phyloP scores from a whole-genome alignment of 2,329 filamentous ascomycete species.

The Verticillium nonalfalfae region DNA sequence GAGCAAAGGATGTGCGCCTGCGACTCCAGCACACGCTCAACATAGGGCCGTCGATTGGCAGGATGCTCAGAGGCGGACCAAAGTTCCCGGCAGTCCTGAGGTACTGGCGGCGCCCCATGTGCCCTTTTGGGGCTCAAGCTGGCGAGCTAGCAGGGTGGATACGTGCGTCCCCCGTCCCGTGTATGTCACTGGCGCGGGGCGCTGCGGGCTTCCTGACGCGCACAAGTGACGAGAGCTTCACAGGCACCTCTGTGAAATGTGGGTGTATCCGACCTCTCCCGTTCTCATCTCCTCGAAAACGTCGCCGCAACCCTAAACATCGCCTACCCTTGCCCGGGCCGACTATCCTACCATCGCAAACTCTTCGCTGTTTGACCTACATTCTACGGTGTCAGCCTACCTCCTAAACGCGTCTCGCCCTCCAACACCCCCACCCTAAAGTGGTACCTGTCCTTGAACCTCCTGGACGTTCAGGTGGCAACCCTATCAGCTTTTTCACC shows the following conservation, averaged over 20 bases:
- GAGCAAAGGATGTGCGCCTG: background rate
- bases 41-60: background rate
- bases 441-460: background rate
- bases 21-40: background rate
- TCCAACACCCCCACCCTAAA: slow-evolving; percentile 5
- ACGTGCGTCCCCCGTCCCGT: background rate
- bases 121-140: background rate
- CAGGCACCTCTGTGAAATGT: background rate
- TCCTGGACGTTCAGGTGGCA: background rate
- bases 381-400: no score
- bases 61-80: background rate
- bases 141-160: background rate
- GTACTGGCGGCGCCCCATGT: background rate
- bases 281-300: background rate
- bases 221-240: slow-evolving; percentile 3
- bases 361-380: background rate
- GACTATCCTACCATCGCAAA: background rate
- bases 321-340: background rate
- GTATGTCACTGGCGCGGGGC: background rate
- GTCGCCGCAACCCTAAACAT: background rate
- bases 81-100: background rate
- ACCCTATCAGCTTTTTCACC: background rate
- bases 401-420: background rate
- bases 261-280: background rate
- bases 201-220: slow-evolving; percentile 7